Evolutionary conservation across 139 green algal species (phyloP).

Genomic region (Yamagishiella unicocca): DNA sequence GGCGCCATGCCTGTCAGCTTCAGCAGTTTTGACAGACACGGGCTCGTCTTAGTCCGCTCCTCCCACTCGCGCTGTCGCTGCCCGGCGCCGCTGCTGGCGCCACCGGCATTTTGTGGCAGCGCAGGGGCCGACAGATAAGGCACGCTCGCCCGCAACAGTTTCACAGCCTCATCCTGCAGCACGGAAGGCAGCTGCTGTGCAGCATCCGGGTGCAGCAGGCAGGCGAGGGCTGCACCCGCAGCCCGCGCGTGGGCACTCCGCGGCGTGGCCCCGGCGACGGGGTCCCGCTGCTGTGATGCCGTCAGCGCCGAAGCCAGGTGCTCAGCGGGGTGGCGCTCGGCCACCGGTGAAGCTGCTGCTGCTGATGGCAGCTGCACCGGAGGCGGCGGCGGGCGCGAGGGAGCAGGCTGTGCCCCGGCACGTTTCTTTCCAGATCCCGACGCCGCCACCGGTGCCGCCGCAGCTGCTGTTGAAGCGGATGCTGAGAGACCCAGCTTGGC

Average conservation of each 20-base stretch:
- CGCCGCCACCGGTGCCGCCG: background rate
- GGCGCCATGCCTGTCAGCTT: slow-evolving; percentile 50
- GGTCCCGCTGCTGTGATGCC: background rate
- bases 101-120: too few relatives aligned
- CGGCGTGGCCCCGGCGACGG: background rate
- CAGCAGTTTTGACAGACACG: slow-evolving; percentile 48
- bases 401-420: background rate
- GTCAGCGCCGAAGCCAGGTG: slow-evolving; percentile 31
- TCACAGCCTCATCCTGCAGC: background rate
- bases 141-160: background rate
- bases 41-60: background rate
- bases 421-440: too few relatives aligned
- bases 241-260: background rate
- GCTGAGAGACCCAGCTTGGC: slow-evolving; percentile 12
- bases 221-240: slow-evolving; percentile 43
- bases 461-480: background rate
- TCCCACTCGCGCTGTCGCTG: background rate
- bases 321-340: background rate
- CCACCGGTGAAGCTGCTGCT: background rate
- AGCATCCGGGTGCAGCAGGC: slow-evolving; percentile 55
- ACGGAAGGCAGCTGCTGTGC: background rate
- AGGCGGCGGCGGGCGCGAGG: too few relatives aligned
- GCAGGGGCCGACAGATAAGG: background rate
- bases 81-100: background rate
- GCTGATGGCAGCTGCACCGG: background rate